Evolutionary conservation across 805 yeast species (phyloP).

Genomic region (Saitoella complicata): DNA sequence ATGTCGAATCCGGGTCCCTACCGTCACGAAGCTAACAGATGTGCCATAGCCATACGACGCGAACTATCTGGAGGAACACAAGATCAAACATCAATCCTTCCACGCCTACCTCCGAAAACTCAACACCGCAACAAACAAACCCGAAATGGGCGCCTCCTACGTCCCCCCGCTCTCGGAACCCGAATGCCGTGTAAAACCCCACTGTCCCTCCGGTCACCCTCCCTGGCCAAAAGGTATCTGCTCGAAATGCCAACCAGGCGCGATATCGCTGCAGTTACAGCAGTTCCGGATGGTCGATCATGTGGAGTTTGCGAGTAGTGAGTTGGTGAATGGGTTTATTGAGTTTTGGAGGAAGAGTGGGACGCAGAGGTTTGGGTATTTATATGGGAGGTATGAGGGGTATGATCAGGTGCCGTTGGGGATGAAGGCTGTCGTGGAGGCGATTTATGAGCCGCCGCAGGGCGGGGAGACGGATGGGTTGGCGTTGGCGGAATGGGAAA

Average conservation of each 20-base stretch:
- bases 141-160: conserved; percentile 34
- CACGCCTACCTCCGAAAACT: conserved; percentile 67
- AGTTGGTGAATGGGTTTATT: conserved; percentile 63
- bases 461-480: conserved; percentile 74
- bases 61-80: conserved; percentile 53
- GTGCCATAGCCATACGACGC: conserved; percentile 94
- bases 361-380: conserved; percentile 66
- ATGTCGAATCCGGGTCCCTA: too few relatives aligned
- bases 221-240: conserved; percentile 95
- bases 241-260: conserved; percentile 91
- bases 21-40: too few relatives aligned
- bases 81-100: conserved; percentile 75
- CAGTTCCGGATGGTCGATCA: conserved; percentile 92
- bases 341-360: conserved; percentile 88
- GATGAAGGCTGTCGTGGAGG: conserved; percentile 82
- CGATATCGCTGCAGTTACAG: conserved; percentile 83
- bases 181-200: conserved; percentile 39
- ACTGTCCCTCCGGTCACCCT: conserved; percentile 66
- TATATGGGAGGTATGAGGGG: conserved; percentile 65
- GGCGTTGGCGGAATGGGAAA: conserved; percentile 38
- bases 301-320: conserved; percentile 69
- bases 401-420: conserved; percentile 84
- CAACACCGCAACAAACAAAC: conserved; percentile 31
- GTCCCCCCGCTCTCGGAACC: conserved; percentile 69
- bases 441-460: conserved; percentile 89